Base-by-base conservation (phyloP, 2,329 filamentous ascomycete species). In the Leptographium flavum region DNA sequence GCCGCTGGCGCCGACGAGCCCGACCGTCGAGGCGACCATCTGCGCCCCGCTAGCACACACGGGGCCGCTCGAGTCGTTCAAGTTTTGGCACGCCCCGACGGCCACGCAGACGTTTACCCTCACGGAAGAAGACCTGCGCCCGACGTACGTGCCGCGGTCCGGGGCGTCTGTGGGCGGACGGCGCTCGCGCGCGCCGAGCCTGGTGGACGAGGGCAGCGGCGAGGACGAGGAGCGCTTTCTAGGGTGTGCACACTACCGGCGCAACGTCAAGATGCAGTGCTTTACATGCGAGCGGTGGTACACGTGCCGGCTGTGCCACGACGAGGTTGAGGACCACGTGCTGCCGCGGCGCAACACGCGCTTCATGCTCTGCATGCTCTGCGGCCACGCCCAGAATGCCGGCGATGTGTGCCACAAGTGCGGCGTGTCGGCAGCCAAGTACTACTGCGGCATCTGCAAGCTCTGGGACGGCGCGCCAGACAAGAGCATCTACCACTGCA, bases 321-420 rank as follows among this genome's bases (percentile, higher is more conserved):
- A 98, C 59, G 76, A 79, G 41, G 74, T 68, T 9, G 86, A 95
- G 56, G 79, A 86, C 53, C 87, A 94, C 60, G 70, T 68, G 48
- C 68, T 98, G 46, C 77, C 88, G 54, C 78, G 92, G 43, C 81
- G 79, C 54, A 83, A 85, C 54, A 98, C 90, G 8, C 82, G 81
- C 60, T 83, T 95, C 56, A 98, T 98, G 92, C 73, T 98, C 6
- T 98, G 92, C 61, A 98, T 98, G 92, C 70, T 87, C 25, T 98
- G 92, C 60, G 78, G 80, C 7, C 86, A 83, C 46, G 81, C 92
- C 2, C 92, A 98, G 56, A 76, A 76, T 46, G 88, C 84, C 4
- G 78, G 77, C 27, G 86, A 94, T 51, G 71, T 76, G 43, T 98
- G 92, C 60, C 69, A 73, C 42, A 71, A 76, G 46, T 98, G 92